Evolutionary conservation across 345 rosid genomes (phyloP), one percentile per base, ranked within the genome.

Genomic region (Microthlaspi erraticum): DNA sequence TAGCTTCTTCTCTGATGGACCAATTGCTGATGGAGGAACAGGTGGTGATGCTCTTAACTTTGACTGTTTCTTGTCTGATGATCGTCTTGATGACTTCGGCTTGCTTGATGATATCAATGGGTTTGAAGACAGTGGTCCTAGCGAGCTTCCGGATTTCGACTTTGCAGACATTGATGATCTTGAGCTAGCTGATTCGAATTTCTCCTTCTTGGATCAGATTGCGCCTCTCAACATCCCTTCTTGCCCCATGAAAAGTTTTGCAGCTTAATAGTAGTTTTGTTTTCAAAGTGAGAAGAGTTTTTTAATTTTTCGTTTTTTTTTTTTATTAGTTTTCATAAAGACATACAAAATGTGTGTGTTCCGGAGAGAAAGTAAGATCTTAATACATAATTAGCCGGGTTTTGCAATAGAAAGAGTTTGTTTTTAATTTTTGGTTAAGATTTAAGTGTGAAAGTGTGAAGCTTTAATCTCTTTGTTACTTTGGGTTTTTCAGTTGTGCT

Each of bases 231-330:
- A 85, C 56, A 86, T 86, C 1, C 73, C 82, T 4, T 91, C 82
- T 4, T 91, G 96, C 88, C 85, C 74, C 48, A 41, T 85, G 53
- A 76, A 75, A 83, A 91, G 91, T 94, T 89, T 94, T 91, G 95
- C 87, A 84, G 93, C 78, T 85, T 64, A 66, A 26, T 75, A 81
- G 84, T 82, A 78, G 2, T 42, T 33, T 18, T 48, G 39, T 51
- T 70, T 48, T 17, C 26, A 51, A 51, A 52, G 63, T 62, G 76
- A 71, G 76, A 26, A 20, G 43, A 57, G 18, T 29, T 48, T 32
- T 6, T 26, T 14, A 9, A 5, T 0, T 2, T 12, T 18, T 13
- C n/a, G 5, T 60, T 69, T 68, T 3, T 39, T 41, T 53, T 14
- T 53, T 14, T 48, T 42, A 14, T 18, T 54, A 51, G 49, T 64